Evolutionary conservation across 1,139 yeast species (phyloP), one percentile per base, ranked within the genome.

Genomic region (Taiozyma sp.): DNA sequence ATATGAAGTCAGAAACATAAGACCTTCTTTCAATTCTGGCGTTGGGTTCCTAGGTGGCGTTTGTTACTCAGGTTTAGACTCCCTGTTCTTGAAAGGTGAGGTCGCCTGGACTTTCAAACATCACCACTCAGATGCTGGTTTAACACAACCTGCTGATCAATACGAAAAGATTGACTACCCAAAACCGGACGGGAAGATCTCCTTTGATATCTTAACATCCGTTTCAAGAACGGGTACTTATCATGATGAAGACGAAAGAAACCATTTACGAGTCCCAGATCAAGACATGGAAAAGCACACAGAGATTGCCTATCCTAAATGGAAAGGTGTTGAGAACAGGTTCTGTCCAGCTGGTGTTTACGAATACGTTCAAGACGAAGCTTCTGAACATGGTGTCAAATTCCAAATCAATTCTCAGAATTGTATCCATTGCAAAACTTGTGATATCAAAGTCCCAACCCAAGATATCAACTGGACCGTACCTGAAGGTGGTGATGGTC

Each of bases 301-400:
- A 0, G 76, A 78, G 44, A 71, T 69, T 22, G 74, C 90, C 29
- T 93, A 80, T 70, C 91, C 95, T 24, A 81, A 77, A 58, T 93
- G 72, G 71, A 74, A 87, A 68, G 99, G 99, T 16, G 76, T 93
- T 22, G 99, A 93, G 69, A 84, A 83, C 64, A 76, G 96, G 54
- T 93, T 93, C 73, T 93, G 99, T 66, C 99, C 99, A 9, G 99
- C 99, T 24, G 99, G 99, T 28, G 99, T 93, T 13, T 93, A 93
- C 67, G 99, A 93, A 70, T 93, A 90, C 64, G 76, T 90, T 28
- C 86, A 86, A 55, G 95, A 87, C 64, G 83, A 79, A 49, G 65
- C 65, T 14, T 78, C 80, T 50, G 47, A 60, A 43, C 54, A 55
- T 29, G 95, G 95, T 4, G 96, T 90, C 32, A 79, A 82, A 63